These are phyloP conservation scores for Gynandropsis gynandra DNA, from an alignment of 345 rosid genomes.

Conservation along the genomic window DNA sequence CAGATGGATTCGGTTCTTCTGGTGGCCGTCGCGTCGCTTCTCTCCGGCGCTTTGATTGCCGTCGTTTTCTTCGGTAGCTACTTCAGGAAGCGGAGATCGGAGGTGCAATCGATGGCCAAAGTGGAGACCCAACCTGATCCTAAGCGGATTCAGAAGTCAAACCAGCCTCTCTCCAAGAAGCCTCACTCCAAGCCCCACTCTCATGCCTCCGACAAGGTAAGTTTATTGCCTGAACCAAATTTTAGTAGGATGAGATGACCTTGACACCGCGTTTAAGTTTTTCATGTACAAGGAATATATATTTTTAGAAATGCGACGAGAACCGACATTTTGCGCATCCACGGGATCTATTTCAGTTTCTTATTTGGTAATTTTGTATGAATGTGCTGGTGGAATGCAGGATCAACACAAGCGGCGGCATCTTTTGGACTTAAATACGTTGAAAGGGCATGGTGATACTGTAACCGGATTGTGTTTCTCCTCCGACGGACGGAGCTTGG, in stretches of 20 bases:
- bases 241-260: conserved; percentile 12
- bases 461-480: conserved; percentile 80
- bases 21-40: conserved; percentile 42
- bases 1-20: conserved; percentile 57
- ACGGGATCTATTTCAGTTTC: background rate
- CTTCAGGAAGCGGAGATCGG: conserved; percentile 69
- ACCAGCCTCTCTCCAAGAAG: conserved; percentile 40
- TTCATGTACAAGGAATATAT: background rate
- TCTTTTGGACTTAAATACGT: conserved; percentile 85
- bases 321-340: too few species aligned
- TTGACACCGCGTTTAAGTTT: background rate
- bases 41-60: conserved; percentile 62
- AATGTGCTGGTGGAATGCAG: conserved; percentile 29
- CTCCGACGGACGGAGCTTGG: conserved; percentile 61
- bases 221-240: background rate
- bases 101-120: conserved; percentile 55
- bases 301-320: too few species aligned
- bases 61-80: conserved; percentile 68
- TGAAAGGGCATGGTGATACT: conserved; percentile 92
- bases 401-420: conserved; percentile 74
- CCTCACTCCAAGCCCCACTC: conserved; percentile 57
- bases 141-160: conserved; percentile 45
- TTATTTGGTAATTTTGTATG: background rate
- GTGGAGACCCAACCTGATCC: conserved; percentile 53
- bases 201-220: conserved; percentile 55